Evolutionary conservation across 2,329 filamentous ascomycete species (phyloP).

Genomic region (Cadophora malorum): DNA sequence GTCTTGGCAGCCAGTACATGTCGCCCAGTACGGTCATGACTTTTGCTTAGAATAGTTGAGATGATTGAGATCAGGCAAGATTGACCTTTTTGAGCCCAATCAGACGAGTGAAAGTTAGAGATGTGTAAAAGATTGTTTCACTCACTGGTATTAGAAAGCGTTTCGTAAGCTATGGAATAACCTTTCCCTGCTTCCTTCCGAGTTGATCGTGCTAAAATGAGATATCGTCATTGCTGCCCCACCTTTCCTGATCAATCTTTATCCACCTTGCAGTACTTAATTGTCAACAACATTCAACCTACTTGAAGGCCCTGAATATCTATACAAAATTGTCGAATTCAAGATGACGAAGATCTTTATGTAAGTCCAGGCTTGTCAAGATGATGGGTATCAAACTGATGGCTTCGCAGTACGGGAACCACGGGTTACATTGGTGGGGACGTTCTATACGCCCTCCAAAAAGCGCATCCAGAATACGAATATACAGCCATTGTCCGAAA

Average conservation of each 20-base stretch:
- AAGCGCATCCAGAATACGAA: slow-evolving; percentile 55
- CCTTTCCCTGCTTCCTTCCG: not conserved
- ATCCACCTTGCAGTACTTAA: not conserved
- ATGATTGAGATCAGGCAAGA: no score
- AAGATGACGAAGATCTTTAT: slow-evolving; percentile 42
- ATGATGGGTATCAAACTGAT: slow-evolving; percentile 7
- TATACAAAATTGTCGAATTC: not conserved
- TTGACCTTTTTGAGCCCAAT: no score
- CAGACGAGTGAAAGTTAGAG: no score
- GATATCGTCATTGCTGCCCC: slow-evolving; percentile 13
- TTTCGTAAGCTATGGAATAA: not conserved
- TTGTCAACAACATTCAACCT: not conserved
- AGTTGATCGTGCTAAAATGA: not conserved
- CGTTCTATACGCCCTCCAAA: slow-evolving; percentile 50
- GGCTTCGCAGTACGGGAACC: slow-evolving; percentile 40
- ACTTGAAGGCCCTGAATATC: not conserved
- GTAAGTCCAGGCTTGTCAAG: slow-evolving; percentile 25
- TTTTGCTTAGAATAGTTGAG: no score
- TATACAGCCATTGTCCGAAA: slow-evolving; percentile 57
- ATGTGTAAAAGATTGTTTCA: not conserved
- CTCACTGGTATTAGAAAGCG: not conserved
- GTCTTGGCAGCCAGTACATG: no score
- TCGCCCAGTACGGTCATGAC: no score
- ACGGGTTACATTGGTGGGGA: slow-evolving; percentile 55
- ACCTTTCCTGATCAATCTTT: not conserved